Conservation (phyloP, 2,329 filamentous ascomycete species). For the Phoma sp. region DNA sequence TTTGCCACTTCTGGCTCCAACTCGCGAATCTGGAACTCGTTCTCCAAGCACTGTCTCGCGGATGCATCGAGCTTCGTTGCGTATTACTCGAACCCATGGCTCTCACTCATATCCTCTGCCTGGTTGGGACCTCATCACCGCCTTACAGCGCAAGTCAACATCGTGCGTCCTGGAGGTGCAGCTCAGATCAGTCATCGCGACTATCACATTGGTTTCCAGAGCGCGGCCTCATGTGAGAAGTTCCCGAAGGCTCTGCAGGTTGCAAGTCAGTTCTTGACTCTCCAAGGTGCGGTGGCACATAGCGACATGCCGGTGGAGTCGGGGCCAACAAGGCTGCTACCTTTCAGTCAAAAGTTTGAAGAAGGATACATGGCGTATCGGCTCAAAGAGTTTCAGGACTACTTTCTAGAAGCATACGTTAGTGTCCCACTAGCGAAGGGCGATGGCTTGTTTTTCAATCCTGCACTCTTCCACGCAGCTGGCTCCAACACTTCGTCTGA, state of each 20-base stretch:
- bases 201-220: slow-evolving; percentile 70
- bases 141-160: slow-evolving; percentile 67
- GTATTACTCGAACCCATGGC: slow-evolving; percentile 68
- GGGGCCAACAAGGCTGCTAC: slow-evolving; percentile 66
- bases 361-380: slow-evolving; percentile 66
- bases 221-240: slow-evolving; percentile 48
- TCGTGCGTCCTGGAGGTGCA: slow-evolving; percentile 64
- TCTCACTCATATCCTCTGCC: slow-evolving; percentile 58
- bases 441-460: slow-evolving; percentile 69
- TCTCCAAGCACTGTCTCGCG: slow-evolving; percentile 63
- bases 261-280: slow-evolving; percentile 63
- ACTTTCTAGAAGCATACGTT: slow-evolving; percentile 61
- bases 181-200: slow-evolving; percentile 66
- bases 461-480: slow-evolving; percentile 67
- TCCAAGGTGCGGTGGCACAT: slow-evolving; percentile 69
- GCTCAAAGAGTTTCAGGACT: slow-evolving; percentile 58
- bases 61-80: slow-evolving; percentile 60
- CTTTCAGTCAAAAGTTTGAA: slow-evolving; percentile 64
- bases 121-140: slow-evolving; percentile 68
- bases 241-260: slow-evolving; percentile 62
- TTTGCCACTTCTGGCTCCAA: slow-evolving; percentile 64
- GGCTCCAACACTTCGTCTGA: slow-evolving; percentile 60
- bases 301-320: slow-evolving; percentile 64
- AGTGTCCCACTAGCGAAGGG: slow-evolving; percentile 60
- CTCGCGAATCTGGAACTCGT: slow-evolving; percentile 70